Base-by-base conservation (phyloP, 202 grass and related monocot genomes). In the Carex sylvatica region DNA sequence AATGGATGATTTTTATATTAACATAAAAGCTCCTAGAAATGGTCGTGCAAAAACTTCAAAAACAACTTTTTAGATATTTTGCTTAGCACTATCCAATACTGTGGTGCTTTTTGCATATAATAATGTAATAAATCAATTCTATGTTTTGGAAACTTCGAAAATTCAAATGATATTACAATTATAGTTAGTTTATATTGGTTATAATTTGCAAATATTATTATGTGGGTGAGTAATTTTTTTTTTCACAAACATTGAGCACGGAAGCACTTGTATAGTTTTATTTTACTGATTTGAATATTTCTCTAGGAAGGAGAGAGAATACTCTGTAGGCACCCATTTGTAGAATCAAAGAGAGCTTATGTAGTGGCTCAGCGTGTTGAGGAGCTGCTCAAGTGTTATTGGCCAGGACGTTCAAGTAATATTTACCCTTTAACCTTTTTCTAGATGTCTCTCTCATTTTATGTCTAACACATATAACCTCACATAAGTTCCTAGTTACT, bases 281-380 rank as follows among this genome's bases (percentile, higher is more conserved):
- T 82, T 44, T 85, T 70, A 28, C 28, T 84, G 22, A 35, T 73
- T 7, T 61, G 26, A 65, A 54, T 82, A 78, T 86, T 74, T 62
- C 85, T 92, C 49, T 81, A 93, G 96, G 89, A 87, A 87, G 96
- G 96, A 80, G 89, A 99, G 70, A 87, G 93, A 42, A 93, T 96
- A 88, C 86, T 99, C 22, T 99, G 96, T 63, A 88, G 93, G 28
- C 93, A 99, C 54, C 96, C 96, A 24, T 99, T 99, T 80, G 87
- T 87, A 88, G 93, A 99, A 89, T 99, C 96, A 42, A 99, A 99
- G 85, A 93, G 96, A 81, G 96, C 91, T 65, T 96, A 93, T 87
- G 93, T 96, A 87, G 93, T 93, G 49, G 90, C 93, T 54, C 92
- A 99, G 63, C 83, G 69, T 79, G 97, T 96, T 56, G 93, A 99